A percentile compares a stretch with the other conserved stretches of the same genome.
These are phyloP conservation scores for Candida insectalens DNA, from an alignment of 805 yeast genomes.

Conservation along the genomic window DNA sequence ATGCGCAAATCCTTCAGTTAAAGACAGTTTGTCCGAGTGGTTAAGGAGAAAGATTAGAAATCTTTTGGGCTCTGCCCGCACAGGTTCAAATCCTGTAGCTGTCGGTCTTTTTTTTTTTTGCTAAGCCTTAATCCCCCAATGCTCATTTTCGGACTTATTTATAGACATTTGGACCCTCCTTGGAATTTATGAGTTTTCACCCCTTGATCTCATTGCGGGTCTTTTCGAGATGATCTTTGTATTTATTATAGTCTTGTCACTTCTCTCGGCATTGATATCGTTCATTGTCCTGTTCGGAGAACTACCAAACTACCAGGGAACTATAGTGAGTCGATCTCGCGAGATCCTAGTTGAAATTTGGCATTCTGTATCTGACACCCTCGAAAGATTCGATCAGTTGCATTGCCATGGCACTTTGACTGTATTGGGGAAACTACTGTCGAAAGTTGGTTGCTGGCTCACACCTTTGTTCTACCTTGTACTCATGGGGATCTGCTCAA, in stretches of 20 bases:
- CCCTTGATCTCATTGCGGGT: background rate
- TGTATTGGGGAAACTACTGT: background rate
- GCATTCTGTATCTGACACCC: background rate
- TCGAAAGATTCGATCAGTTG: slow-evolving; percentile 13
- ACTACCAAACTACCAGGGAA: slow-evolving; percentile 29
- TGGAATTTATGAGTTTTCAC: no score
- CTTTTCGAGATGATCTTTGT: background rate
- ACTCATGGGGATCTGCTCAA: slow-evolving; percentile 23
- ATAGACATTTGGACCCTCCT: no score
- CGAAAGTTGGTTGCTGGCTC: slow-evolving; percentile 27
- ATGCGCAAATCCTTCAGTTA: no score
- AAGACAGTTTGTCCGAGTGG: slow-evolving; percentile 48
- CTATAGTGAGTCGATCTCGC: slow-evolving; percentile 21
- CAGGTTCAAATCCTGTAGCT: slow-evolving; percentile 55
- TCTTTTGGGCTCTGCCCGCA: slow-evolving; percentile 56
- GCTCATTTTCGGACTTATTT: no score
- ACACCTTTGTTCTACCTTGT: slow-evolving; percentile 33
- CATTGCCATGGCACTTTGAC: slow-evolving; percentile 4
- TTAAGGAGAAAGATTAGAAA: slow-evolving; percentile 50
- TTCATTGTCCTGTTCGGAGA: slow-evolving; percentile 38
- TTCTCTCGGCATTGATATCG: slow-evolving; percentile 10
- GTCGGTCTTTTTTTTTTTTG: slow-evolving; percentile 22
- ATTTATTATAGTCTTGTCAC: slow-evolving; percentile 1
- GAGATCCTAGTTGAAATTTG: slow-evolving; percentile 4
- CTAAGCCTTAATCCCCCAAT: background rate